Base-by-base conservation (phyloP, 169 alveolate genomes). In the Toxoplasma gondii region DNA sequence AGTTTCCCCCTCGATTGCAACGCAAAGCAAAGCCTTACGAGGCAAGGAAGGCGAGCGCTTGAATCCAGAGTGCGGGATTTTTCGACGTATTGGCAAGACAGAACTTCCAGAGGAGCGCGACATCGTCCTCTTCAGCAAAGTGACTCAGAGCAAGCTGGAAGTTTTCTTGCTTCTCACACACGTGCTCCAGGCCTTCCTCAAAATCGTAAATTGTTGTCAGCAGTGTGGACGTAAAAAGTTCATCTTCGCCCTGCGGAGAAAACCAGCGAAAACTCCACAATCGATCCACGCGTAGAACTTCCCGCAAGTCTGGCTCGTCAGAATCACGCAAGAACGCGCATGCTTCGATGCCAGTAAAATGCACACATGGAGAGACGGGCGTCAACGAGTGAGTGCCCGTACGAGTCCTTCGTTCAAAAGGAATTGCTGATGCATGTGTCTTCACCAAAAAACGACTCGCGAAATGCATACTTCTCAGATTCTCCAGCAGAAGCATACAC, bases 41-140 rank as follows among this genome's bases (percentile, higher is more conserved):
- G 43, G 95, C 95, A 39, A 93, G 91, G n/a, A 93, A 67, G 93
- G 84, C 45, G 83, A 93, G 90, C 5, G 95, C 80, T 31, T 93
- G 93, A 16, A 91, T 49, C 95, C 95, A 93, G 0, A 93, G 86
- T 24, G 93, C 53, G 58, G 95, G 95, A 38, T 78, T 88, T 31
- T 84, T 93, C 39, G 95, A 93, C 31, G 93, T 91, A 45, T 93
- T 84, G 44, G 90, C 54, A 81, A 84, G 53, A 58, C 95, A 93
- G 54, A 93, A 87, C 81, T 70, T 43, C 34, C 86, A 84, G 34
- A 93, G 93, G 54, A 67, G 78, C 54, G 93, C 78, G 31, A 93
- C 69, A 67, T 93, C 93, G 41, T 84, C 67, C 49, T 29, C 67
- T 53, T 91, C 93, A 38, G 90, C 88, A 31, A 84, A 70, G 88